Evolutionary conservation across 352 stramenopile genomes (phyloP), one percentile per base, ranked within the genome.

Genomic region (Phytophthora pluvialis): DNA sequence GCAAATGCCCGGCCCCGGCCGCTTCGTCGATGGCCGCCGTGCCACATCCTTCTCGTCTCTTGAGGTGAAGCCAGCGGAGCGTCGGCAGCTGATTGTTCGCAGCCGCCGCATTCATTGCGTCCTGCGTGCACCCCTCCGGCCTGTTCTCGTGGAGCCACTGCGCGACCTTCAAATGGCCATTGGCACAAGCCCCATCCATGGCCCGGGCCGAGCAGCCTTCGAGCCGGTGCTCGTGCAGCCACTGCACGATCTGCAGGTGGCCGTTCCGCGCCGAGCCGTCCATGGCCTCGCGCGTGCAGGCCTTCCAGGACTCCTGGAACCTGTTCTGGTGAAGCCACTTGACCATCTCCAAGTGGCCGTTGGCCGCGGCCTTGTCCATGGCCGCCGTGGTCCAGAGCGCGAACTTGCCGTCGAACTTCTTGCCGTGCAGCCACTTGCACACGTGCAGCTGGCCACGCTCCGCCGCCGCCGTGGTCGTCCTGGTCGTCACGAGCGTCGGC

Each of bases 311-410:
- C 45, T 69, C 62, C 43, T 45, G 33, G 5, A 72, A 71, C 18
- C 66, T 50, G 43, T 81, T 81, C 42, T 77, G 54, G 50, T 81
- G 66, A 16, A 81, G 67, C 62, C 62, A 81, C 38, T 79, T 72
- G 25, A 81, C 67, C 50, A 80, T 69, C 28, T 73, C 59, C 36
- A 76, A 48, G 35, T 74, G 55, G 4, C 71, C 72, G 25, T 74
- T 74, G 1, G 44, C 10, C 12, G 72, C 63, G 0, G 71, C 71
- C 28, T 68, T 69, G 18, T 76, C 60, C 64, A 80, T 77, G 2
- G 72, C 72, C 12, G 42, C 50, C 1, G 66, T 79, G 12, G 73
- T 77, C 59, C 70, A 78, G 25, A 75, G 55, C 7, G 40, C 67
- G 16, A 70, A 60, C 43, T 70, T 70, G 3, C 67, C 67, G 16